Evolutionary conservation across 345 rosid genomes (phyloP).

Genomic region (Salix purpurea): DNA sequence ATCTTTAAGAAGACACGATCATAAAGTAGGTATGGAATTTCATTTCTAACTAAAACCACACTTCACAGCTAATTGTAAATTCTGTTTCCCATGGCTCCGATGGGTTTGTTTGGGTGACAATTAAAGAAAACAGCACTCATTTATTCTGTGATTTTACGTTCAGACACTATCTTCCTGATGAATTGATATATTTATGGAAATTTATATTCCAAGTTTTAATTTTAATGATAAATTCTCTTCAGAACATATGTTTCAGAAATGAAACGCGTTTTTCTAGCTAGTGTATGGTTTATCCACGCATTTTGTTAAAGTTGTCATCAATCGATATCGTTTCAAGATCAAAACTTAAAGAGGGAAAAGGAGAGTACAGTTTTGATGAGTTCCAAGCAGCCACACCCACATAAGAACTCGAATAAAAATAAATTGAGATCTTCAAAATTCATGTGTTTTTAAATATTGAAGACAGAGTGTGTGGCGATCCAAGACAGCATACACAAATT

Average conservation of each 20-base stretch:
- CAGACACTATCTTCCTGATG: too few species aligned
- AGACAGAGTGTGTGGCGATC: background rate
- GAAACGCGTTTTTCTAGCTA: too few species aligned
- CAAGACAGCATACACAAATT: slow-evolving; percentile 7
- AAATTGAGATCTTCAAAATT: slow-evolving; percentile 10
- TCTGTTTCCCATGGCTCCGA: background rate
- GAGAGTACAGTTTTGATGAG: background rate
- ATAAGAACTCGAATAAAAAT: background rate
- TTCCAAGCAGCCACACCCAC: background rate
- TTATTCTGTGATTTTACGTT: too few species aligned
- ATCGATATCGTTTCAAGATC: background rate
- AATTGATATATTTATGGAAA: too few species aligned
- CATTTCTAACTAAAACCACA: background rate
- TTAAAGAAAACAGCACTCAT: background rate
- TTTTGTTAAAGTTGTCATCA: background rate
- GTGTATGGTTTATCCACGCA: too few species aligned
- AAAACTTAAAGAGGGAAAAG: background rate
- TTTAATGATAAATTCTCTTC: too few species aligned
- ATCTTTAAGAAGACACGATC: background rate
- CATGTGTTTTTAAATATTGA: background rate
- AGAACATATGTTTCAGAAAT: too few species aligned
- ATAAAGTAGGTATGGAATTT: background rate
- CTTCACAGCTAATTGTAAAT: background rate
- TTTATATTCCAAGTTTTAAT: too few species aligned
- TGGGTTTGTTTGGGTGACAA: background rate